Percentiles rank a stretch among this genome's conserved stretches.
phyloP scores from a whole-genome alignment of 192 early-diverging fungal genomes.

The Geosiphon pyriformis region DNA sequence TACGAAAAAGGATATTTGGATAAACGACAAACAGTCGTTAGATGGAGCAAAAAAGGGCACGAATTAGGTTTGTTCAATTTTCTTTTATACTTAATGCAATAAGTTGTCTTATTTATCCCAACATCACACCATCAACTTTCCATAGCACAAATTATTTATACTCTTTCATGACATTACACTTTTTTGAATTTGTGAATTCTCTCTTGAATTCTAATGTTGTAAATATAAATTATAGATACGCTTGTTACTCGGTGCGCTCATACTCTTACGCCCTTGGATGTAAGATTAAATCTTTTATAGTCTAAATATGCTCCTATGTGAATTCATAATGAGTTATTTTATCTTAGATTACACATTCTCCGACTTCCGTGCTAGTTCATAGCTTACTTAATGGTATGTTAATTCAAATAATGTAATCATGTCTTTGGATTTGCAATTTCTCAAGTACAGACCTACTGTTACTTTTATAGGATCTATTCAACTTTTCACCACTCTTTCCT shows the following conservation, averaged over 20 bases:
- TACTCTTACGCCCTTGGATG: constrained; percentile 16
- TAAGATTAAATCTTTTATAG: not conserved
- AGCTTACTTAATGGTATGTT: constrained; percentile 13
- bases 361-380: constrained; percentile 10
- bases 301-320: not conserved
- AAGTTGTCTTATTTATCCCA: not conserved
- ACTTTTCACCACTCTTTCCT: not conserved
- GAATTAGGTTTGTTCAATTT: constrained; percentile 7
- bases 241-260: constrained; percentile 16
- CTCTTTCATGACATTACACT: no score
- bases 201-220: not conserved
- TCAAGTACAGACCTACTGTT: not conserved
- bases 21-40: constrained; percentile 14
- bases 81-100: not conserved
- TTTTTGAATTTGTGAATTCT: not conserved
- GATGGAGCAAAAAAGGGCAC: constrained; percentile 16
- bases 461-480: not conserved
- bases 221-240: not conserved
- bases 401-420: not conserved
- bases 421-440: not conserved
- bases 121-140: no score
- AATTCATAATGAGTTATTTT: not conserved
- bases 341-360: not conserved
- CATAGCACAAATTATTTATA: no score
- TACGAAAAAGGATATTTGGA: constrained; percentile 7